Percentiles rank a stretch among this genome's conserved stretches.
phyloP scores from a whole-genome alignment of 148 eudicot genomes.

The Rhododendron vialii region DNA sequence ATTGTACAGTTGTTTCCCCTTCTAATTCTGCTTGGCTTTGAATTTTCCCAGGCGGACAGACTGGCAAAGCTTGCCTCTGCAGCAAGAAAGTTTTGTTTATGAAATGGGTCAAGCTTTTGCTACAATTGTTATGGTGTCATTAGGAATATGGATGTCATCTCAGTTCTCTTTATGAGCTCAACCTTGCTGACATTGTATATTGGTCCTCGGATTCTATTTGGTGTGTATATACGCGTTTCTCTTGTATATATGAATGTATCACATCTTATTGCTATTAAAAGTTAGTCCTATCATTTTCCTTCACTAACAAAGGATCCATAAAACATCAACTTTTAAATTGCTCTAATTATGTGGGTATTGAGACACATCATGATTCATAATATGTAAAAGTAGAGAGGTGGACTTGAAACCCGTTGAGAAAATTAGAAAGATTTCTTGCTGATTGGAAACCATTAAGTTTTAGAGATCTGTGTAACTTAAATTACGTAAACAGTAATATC shows the following conservation, averaged over 20 bases:
- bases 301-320: neutral
- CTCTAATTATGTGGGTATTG: neutral
- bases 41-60: constrained; percentile 52
- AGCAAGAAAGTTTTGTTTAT: constrained; percentile 39
- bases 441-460: neutral
- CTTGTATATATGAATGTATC: constrained; percentile 80
- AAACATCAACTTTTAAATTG: neutral
- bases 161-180: constrained; percentile 34
- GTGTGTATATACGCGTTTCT: constrained; percentile 16
- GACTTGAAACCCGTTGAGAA: neutral
- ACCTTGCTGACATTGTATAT: constrained; percentile 28
- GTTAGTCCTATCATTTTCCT: neutral
- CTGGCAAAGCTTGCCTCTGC: constrained; percentile 53
- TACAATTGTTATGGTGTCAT: constrained; percentile 57
- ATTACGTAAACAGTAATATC: neutral
- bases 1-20: neutral
- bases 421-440: neutral
- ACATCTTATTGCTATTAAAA: neutral
- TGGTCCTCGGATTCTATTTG: constrained; percentile 7
- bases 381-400: neutral
- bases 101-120: constrained; percentile 80
- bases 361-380: neutral
- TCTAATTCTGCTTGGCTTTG: neutral
- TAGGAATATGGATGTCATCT: constrained; percentile 76
- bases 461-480: neutral